Conservation (phyloP, 495 filamentous ascomycete species). For the Aspergillus ostianus region DNA sequence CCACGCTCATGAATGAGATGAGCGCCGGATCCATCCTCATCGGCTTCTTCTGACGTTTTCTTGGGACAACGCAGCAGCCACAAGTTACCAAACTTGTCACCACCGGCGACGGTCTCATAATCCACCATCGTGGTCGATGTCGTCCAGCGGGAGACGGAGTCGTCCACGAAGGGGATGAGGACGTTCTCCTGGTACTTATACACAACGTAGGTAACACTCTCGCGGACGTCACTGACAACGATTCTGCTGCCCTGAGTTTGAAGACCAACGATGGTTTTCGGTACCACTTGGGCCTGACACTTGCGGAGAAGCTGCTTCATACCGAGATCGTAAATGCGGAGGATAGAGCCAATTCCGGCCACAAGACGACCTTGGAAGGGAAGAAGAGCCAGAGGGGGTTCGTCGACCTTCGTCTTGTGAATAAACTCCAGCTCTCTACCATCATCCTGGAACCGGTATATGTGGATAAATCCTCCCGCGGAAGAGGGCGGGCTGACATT, state of each 20-base stretch:
- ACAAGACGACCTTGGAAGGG: conserved; percentile 89
- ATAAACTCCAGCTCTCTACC: conserved; percentile 88
- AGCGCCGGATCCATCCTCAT: conserved; percentile 88
- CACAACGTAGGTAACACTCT: conserved; percentile 86
- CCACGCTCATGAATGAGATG: conserved; percentile 83
- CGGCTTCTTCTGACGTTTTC: conserved; percentile 81
- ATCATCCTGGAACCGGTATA: conserved; percentile 87
- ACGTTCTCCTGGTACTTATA: conserved; percentile 91
- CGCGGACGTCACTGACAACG: conserved; percentile 85
- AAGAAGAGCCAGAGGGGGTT: conserved; percentile 83
- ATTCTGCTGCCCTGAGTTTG: conserved; percentile 92
- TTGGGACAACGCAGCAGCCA: conserved; percentile 88
- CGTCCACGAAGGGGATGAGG: conserved; percentile 89
- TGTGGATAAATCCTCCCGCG: conserved; percentile 80
- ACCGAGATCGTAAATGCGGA: conserved; percentile 88
- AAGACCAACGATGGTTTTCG: conserved; percentile 79
- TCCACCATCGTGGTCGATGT: conserved; percentile 90
- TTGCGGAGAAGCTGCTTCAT: conserved; percentile 90
- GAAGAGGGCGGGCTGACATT: conserved; percentile 70
- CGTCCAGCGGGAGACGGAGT: conserved; percentile 84
- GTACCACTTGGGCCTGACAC: conserved; percentile 73
- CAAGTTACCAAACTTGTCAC: conserved; percentile 96
- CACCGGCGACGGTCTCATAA: conserved; percentile 92
- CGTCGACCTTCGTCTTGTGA: conserved; percentile 89
- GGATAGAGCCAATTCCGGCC: conserved; percentile 75